These are phyloP conservation scores for Asterophora lycoperdoides DNA, from an alignment of 768 basidiomycete genomes.

Conservation along the genomic window DNA sequence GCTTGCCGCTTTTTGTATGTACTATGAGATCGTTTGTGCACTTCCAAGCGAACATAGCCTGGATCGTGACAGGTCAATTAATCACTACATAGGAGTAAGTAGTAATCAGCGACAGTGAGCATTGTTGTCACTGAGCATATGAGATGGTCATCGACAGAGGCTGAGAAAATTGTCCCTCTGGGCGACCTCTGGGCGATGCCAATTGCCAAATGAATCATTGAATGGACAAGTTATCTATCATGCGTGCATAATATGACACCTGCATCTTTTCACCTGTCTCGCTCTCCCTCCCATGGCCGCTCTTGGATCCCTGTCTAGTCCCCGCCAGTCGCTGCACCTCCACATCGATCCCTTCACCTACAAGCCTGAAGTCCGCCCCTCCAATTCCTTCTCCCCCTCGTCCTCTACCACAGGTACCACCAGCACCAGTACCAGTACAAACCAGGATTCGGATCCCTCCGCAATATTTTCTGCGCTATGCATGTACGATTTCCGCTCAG, in stretches of 20 bases:
- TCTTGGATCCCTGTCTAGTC: conserved; percentile 29
- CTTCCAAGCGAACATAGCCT: too few species aligned
- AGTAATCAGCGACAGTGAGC: too few species aligned
- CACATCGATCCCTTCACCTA: conserved; percentile 34
- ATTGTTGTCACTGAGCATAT: too few species aligned
- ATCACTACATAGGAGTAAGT: too few species aligned
- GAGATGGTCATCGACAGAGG: too few species aligned
- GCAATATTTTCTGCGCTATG: conserved; percentile 55
- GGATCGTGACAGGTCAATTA: not conserved
- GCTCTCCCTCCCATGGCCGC: conserved; percentile 18
- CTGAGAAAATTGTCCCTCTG: too few species aligned
- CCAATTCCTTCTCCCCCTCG: conserved; percentile 32
- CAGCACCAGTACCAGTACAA: conserved; percentile 27
- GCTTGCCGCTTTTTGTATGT: not conserved
- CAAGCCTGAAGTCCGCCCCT: conserved; percentile 27
- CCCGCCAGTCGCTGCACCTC: conserved; percentile 39
- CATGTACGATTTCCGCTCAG: conserved; percentile 62
- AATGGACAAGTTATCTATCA: too few species aligned
- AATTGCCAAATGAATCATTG: not conserved
- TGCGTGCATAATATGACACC: not conserved
- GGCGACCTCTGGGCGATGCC: not conserved
- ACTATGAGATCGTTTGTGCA: too few species aligned
- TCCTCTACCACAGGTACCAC: conserved; percentile 31
- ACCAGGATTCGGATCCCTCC: conserved; percentile 27
- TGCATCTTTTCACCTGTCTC: not conserved